A percentile compares a stretch with the other conserved stretches of the same genome.
Evolutionary conservation across 2,329 filamentous ascomycete genomes (phyloP).

Genomic region (Apiospora pterosperma): DNA sequence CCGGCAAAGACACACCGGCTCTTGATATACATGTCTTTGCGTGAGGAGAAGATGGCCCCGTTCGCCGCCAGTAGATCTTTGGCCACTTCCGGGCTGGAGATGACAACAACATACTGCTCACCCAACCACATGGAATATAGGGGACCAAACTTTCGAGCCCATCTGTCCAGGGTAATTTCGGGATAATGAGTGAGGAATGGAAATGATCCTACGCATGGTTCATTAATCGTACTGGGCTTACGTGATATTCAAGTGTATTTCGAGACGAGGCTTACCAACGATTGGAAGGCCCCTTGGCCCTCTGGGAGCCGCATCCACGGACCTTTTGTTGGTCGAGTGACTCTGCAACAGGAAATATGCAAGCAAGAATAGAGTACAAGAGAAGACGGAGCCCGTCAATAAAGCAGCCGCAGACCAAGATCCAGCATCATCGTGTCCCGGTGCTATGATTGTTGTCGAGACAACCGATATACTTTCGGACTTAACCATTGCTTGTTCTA

Average conservation of each 20-base stretch:
- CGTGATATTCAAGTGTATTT: neutral
- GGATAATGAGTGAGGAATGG: slow-evolving; percentile 12
- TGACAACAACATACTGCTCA: slow-evolving; percentile 9
- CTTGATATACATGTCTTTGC: slow-evolving; percentile 14
- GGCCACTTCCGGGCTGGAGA: slow-evolving; percentile 10
- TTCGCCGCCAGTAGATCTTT: slow-evolving; percentile 11
- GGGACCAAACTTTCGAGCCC: slow-evolving; percentile 9
- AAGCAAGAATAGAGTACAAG: neutral
- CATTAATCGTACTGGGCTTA: neutral
- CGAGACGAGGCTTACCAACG: neutral
- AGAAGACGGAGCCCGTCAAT: neutral
- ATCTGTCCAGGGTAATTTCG: slow-evolving; percentile 8
- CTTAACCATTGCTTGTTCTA: neutral
- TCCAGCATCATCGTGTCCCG: neutral
- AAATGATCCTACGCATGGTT: slow-evolving; percentile 7
- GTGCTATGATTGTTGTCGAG: neutral
- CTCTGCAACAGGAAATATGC: neutral
- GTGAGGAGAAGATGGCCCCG: slow-evolving; percentile 7
- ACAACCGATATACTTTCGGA: neutral
- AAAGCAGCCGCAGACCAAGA: neutral
- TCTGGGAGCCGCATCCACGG: neutral
- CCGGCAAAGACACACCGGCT: slow-evolving; percentile 10
- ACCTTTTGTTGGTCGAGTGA: neutral
- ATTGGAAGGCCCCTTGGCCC: slow-evolving; percentile 1
- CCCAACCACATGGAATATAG: slow-evolving; percentile 13